Conservation (phyloP, 306 rosid species). For the Gynostemma pentaphyllum region DNA sequence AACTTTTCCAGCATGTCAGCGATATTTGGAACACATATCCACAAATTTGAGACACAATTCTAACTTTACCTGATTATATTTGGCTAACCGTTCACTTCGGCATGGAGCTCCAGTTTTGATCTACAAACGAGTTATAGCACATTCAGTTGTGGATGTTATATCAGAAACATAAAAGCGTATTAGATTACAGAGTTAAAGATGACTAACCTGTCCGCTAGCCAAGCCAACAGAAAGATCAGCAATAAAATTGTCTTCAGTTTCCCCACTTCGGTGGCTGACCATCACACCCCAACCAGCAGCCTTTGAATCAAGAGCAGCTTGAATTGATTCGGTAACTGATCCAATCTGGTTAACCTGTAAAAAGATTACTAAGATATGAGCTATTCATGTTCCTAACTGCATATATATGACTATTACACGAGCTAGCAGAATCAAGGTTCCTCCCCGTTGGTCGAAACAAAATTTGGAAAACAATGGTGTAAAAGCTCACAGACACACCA, state of each 20-base stretch:
- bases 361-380: background rate
- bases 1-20: too few relatives aligned
- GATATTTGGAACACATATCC: too few relatives aligned
- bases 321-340: constrained; percentile 85
- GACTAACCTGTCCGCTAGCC: constrained; percentile 94
- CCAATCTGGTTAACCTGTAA: constrained; percentile 98
- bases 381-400: constrained; percentile 4
- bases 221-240: constrained; percentile 98
- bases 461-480: background rate
- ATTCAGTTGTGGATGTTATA: constrained; percentile 18
- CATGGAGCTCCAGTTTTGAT: constrained; percentile 98
- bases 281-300: constrained; percentile 99
- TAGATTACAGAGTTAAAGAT: background rate
- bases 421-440: background rate
- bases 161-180: constrained; percentile 9
- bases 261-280: constrained; percentile 99
- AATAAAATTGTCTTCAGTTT: constrained; percentile 96
- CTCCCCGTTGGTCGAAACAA: background rate
- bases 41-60: background rate
- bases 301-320: constrained; percentile 94
- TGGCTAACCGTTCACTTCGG: constrained; percentile 98
- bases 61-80: constrained; percentile 77
- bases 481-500: too few relatives aligned
- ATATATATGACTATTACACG: background rate
- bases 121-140: constrained; percentile 27